Percentiles rank a stretch among this genome's conserved stretches.
phyloP scores from a whole-genome alignment of 2,329 filamentous ascomycete genomes.

The Zymoseptoria tritici region DNA sequence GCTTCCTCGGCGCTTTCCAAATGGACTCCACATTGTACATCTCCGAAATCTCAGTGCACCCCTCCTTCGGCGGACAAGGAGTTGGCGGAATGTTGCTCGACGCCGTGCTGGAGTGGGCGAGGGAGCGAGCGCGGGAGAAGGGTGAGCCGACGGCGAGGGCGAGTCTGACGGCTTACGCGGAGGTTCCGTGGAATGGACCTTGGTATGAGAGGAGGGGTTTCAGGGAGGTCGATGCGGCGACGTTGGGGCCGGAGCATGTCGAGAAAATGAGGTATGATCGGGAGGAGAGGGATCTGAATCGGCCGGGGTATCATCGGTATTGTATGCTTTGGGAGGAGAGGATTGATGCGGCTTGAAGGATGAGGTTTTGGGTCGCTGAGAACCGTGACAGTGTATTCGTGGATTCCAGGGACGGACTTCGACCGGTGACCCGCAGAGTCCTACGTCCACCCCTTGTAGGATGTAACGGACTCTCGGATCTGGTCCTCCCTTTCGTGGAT shows the following conservation, averaged over 20 bases:
- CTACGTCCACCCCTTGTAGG: too few species aligned
- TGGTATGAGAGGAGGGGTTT: slow-evolving; percentile 13
- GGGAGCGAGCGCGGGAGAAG: background rate
- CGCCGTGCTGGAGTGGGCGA: slow-evolving; percentile 7
- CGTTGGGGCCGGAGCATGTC: slow-evolving; percentile 8
- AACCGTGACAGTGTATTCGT: too few species aligned
- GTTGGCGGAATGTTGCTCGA: slow-evolving; percentile 8
- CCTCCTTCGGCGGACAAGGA: slow-evolving; percentile 4
- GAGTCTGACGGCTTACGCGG: slow-evolving; percentile 10
- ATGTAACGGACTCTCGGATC: too few species aligned
- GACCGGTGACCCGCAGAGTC: too few species aligned
- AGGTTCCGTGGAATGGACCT: slow-evolving; percentile 15
- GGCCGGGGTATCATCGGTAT: slow-evolving; percentile 7
- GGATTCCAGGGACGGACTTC: too few species aligned
- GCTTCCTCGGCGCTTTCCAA: slow-evolving; percentile 6
- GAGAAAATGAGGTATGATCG: slow-evolving; percentile 11
- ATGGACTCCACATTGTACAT: slow-evolving; percentile 7
- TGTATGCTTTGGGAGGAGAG: slow-evolving; percentile 13
- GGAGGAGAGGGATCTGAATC: slow-evolving; percentile 3
- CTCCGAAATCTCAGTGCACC: slow-evolving; percentile 7
- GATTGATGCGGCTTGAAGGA: background rate
- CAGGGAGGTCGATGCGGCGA: slow-evolving; percentile 6
- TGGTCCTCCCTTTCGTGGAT: too few species aligned
- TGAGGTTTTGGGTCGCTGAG: background rate
- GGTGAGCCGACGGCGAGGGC: slow-evolving; percentile 2